Base-by-base conservation (phyloP, 768 basidiomycete species). In the Steccherinum ochraceum region DNA sequence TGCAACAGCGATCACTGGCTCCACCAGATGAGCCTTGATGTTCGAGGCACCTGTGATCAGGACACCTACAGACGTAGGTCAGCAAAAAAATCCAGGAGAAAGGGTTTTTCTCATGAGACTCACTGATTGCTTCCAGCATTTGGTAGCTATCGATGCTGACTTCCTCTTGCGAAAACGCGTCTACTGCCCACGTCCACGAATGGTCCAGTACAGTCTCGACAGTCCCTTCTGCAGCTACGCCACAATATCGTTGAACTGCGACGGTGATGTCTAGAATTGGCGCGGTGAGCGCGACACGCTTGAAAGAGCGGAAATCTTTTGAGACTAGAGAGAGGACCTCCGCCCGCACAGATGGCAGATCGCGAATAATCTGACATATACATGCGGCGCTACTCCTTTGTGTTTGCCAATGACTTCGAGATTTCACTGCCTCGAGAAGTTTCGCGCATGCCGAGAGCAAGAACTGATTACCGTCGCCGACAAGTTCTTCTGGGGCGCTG, bases 1-100 rank as follows among this genome's bases (percentile, higher is more conserved):
- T 16, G 80, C 70, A 1, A 79, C 77, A 5, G 78, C 77, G 18
- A 93, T 56, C 16, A 92, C 64, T 1, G 89, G 83, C 52, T 96
- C 93, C 1, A 80, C 81, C 7, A 86, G 61, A 56, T 86, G 79
- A 0, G 72, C 56, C 55, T 84, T 84, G 26, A 77, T 59, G 18
- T 59, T 58, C 2, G 69, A 49, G 7, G 21, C 4, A 12, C 21
- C 25, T 35, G 30, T 35, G 30, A n/a, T n/a, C n/a, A n/a, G n/a
- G n/a, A n/a, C 21, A 54, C n/a, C 3, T 39, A 12, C 19, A 7
- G 20, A 46, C 50, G 35, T 19, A n/a, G 21, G 7, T 53, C 52
- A n/a, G n/a, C n/a, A n/a, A n/a, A n/a, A n/a, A n/a, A n/a, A n/a
- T n/a, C n/a, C n/a, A n/a, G n/a, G n/a, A n/a, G n/a, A n/a, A n/a